Evolutionary conservation across 768 basidiomycete species (phyloP).

Genomic region (Lactarius sp.): DNA sequence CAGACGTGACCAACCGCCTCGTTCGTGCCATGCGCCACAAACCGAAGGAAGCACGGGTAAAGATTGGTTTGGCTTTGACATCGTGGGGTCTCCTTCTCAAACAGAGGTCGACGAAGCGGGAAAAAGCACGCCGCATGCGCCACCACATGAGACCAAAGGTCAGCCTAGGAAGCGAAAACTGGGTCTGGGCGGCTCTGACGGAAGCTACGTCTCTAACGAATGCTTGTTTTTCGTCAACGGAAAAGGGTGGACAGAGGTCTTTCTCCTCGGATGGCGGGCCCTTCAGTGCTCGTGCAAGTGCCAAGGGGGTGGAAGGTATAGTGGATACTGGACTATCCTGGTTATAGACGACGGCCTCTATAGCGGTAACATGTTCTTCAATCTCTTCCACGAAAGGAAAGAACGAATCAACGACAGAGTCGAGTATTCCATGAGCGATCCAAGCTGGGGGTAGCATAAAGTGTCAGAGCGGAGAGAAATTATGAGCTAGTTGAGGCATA

Average conservation of each 20-base stretch:
- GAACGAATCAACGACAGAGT: conserved; percentile 92
- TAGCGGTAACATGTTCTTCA: conserved; percentile 41
- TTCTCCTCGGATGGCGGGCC: not conserved
- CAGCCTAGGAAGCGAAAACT: conserved; percentile 29
- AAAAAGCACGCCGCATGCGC: conserved; percentile 35
- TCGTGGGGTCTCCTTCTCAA: conserved; percentile 2
- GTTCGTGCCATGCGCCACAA: conserved; percentile 76
- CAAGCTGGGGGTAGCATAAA: conserved; percentile 51
- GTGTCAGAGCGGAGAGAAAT: not conserved
- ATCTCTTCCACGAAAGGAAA: conserved; percentile 80
- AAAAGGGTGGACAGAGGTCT: not conserved
- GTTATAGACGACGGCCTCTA: conserved; percentile 64
- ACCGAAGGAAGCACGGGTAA: conserved; percentile 41
- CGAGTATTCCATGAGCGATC: conserved; percentile 89
- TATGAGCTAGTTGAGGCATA: conserved; percentile 31
- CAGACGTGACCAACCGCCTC: conserved; percentile 70
- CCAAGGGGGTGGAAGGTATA: not conserved
- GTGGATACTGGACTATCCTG: conserved; percentile 18
- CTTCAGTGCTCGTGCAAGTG: not conserved
- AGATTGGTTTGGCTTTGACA: not conserved
- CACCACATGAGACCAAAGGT: conserved; percentile 34
- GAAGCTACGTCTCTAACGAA: conserved; percentile 15
- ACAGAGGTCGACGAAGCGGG: not conserved
- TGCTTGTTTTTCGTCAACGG: conserved; percentile 10
- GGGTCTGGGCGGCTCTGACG: conserved; percentile 13